Conservation (phyloP, 352 stramenopile genomes). For the Phytopythium vexans region DNA sequence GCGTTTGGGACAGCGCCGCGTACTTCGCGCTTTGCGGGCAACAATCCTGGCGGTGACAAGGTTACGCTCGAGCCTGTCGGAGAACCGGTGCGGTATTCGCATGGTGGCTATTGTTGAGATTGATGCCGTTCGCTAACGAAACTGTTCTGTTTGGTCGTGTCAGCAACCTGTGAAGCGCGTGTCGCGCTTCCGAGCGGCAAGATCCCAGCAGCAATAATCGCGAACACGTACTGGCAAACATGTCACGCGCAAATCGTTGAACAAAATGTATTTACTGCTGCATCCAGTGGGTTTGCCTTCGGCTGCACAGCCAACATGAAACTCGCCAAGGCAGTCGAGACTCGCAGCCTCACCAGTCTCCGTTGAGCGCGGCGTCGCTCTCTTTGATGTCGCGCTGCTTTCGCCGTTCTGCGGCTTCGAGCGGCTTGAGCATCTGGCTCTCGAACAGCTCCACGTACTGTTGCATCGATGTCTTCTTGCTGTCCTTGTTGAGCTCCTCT, state of each 20-base stretch:
- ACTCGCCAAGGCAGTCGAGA: too few species aligned
- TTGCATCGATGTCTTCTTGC: conserved; percentile 58
- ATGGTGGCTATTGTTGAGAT: not conserved
- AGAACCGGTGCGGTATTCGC: conserved; percentile 50
- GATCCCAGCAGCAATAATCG: conserved; percentile 15
- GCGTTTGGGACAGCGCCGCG: conserved; percentile 20
- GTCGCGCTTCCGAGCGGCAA: conserved; percentile 75
- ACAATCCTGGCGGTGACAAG: conserved; percentile 62
- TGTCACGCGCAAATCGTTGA: not conserved
- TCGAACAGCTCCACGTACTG: conserved; percentile 77
- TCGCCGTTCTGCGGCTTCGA: conserved; percentile 54
- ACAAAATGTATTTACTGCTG: too few species aligned
- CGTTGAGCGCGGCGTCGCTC: conserved; percentile 66
- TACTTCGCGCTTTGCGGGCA: conserved; percentile 57
- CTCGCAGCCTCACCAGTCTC: conserved; percentile 55
- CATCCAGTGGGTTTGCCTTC: too few species aligned
- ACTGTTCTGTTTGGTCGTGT: conserved; percentile 1
- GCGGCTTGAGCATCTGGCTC: conserved; percentile 62
- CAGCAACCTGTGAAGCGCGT: conserved; percentile 85
- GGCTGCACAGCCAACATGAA: too few species aligned
- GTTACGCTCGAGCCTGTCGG: conserved; percentile 71
- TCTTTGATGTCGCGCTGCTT: conserved; percentile 73
- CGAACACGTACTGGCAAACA: not conserved
- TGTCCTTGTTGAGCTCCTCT: conserved; percentile 76
- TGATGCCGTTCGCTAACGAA: conserved; percentile 1